These are phyloP conservation scores for Pseudomassariella vexata DNA, from an alignment of 2,329 filamentous ascomycete genomes.

Conservation along the genomic window DNA sequence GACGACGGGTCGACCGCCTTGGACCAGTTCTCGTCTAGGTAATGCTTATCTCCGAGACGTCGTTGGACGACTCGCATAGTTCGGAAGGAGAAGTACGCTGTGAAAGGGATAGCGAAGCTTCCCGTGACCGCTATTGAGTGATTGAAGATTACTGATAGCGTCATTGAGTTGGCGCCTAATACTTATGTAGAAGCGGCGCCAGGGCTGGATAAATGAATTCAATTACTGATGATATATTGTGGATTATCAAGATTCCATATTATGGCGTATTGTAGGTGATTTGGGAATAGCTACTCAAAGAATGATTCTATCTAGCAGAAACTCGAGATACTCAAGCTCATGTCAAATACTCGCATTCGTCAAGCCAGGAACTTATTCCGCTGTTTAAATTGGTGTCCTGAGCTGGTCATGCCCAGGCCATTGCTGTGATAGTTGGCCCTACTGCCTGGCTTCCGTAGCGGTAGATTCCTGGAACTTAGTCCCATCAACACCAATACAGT, in stretches of 20 bases:
- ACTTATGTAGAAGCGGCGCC: constrained; percentile 7
- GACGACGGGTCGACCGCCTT: constrained; percentile 6
- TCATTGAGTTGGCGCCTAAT: background rate
- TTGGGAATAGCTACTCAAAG: too few species aligned
- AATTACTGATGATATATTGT: constrained; percentile 6
- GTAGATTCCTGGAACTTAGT: too few species aligned
- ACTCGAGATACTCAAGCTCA: too few species aligned
- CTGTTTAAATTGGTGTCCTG: too few species aligned
- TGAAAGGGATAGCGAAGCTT: constrained; percentile 23
- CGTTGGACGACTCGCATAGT: constrained; percentile 19
- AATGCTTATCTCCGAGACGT: constrained; percentile 19
- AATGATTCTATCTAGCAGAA: background rate
- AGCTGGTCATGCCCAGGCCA: too few species aligned
- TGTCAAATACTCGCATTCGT: too few species aligned
- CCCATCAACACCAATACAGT: too few species aligned
- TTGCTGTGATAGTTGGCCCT: too few species aligned
- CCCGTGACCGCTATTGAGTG: constrained; percentile 20
- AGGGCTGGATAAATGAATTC: constrained; percentile 10
- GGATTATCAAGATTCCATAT: background rate
- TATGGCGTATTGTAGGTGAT: background rate
- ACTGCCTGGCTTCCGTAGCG: too few species aligned
- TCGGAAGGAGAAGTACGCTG: constrained; percentile 23
- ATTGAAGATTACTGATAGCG: background rate
- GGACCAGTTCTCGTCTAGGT: constrained; percentile 20
- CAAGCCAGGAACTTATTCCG: too few species aligned